These are phyloP conservation scores for Metschnikowia borealis DNA, from an alignment of 805 yeast genomes.

Conservation along the genomic window DNA sequence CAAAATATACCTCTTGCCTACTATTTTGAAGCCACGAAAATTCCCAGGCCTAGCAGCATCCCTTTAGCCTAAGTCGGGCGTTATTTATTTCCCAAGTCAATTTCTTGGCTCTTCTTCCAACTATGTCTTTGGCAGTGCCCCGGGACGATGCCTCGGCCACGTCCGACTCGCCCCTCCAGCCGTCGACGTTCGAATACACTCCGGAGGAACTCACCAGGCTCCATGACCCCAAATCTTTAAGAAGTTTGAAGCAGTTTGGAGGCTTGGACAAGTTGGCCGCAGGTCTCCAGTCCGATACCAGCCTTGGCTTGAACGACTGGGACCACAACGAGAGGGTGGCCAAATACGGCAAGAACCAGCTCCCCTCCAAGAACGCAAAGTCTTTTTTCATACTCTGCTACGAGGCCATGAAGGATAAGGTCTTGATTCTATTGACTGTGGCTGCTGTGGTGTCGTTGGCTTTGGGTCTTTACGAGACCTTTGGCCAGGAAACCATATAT, in stretches of 20 bases:
- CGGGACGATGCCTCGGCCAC: conserved; percentile 14
- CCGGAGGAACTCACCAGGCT: conserved; percentile 39
- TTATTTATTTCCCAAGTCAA: too few species aligned
- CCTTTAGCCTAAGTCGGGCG: too few species aligned
- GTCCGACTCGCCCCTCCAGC: conserved; percentile 16
- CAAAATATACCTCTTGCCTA: too few species aligned
- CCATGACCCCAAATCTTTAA: conserved; percentile 62
- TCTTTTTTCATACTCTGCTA: conserved; percentile 64
- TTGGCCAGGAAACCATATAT: conserved; percentile 73
- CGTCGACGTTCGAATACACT: conserved; percentile 14
- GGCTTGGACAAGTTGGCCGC: conserved; percentile 37
- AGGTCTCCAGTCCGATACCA: conserved; percentile 33
- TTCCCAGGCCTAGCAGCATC: too few species aligned
- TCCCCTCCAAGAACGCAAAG: conserved; percentile 72
- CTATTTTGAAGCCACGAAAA: too few species aligned
- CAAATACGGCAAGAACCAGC: conserved; percentile 63
- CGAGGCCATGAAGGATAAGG: conserved; percentile 89
- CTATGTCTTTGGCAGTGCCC: conserved; percentile 17
- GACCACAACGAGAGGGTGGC: conserved; percentile 38
- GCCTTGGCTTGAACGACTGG: conserved; percentile 39
- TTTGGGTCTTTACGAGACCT: conserved; percentile 86
- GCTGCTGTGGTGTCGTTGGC: conserved; percentile 91
- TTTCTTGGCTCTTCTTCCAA: not conserved
- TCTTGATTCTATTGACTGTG: conserved; percentile 71
- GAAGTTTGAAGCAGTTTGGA: conserved; percentile 39